Evolutionary conservation across 805 yeast genomes (phyloP), one percentile per base, ranked within the genome.

Genomic region (Starmerella gropengiesseri): DNA sequence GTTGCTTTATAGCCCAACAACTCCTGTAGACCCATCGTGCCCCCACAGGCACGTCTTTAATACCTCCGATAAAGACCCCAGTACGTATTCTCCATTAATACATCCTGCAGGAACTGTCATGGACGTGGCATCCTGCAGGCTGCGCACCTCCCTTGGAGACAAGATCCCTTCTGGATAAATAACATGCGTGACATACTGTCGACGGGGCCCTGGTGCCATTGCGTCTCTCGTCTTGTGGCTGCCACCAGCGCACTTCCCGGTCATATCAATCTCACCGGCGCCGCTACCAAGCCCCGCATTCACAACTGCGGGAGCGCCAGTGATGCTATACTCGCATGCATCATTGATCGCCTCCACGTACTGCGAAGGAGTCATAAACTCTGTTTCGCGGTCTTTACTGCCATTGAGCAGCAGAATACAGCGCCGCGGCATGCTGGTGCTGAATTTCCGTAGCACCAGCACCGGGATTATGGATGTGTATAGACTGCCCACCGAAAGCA

Each of bases 391-490:
- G 57, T 87, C 96, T 38, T 63, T 62, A 26, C 73, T 64, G 5
- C 93, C 91, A 59, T 87, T 87, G 22, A 86, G 60, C 9, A 87
- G 59, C 13, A 86, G 57, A 5, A 86, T 67, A 27, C 69, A 69
- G 8, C 33, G 40, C 12, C 32, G 23, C 6, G 53, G 51, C 42
- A 46, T 25, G 20, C 27, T 16, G 4, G 19, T 33, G 11, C 43
- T 50, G 28, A 50, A 46, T 2, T 93, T 94, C 40, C 74, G 74
- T 3, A 84, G 63, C 7, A 84, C 71, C 6, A 85, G 62, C 0
- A 85, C 77, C 0, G 97, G 96, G 3, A 85, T 63, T 6, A 81
- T 75, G 39, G 94, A 82, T 0, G 97, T 87, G 79, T 82, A 81
- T 28, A 87, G 64, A 1, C 94, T 81, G 1, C 97, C 96, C 43